These are phyloP conservation scores for Aspergillus taichungensis DNA, from an alignment of 495 filamentous ascomycete species.

Conservation along the genomic window DNA sequence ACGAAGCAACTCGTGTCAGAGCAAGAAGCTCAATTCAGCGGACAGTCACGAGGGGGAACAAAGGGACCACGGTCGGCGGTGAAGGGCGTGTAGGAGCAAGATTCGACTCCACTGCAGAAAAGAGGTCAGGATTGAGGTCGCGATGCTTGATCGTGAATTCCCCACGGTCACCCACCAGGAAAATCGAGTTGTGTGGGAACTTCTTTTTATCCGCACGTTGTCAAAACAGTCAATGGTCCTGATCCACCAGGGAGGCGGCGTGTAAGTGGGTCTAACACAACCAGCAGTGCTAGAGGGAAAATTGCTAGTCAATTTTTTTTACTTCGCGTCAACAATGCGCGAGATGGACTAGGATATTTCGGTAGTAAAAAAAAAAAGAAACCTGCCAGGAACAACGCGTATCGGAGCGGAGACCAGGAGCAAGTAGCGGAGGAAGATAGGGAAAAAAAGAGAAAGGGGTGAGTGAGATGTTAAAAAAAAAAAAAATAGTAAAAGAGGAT, in stretches of 20 bases:
- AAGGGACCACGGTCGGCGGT: conserved; percentile 26
- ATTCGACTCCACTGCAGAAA: conserved; percentile 22
- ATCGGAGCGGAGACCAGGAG: conserved; percentile 24
- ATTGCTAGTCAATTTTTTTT: conserved; percentile 17
- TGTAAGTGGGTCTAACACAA: conserved; percentile 39
- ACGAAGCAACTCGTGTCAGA: no score
- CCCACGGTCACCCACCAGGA: conserved; percentile 40
- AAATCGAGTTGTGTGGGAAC: conserved; percentile 34
- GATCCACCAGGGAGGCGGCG: conserved; percentile 40
- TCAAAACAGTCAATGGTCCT: conserved; percentile 35
- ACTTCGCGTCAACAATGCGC: conserved; percentile 39
- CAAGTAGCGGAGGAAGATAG: conserved; percentile 19
- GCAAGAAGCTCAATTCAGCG: no score
- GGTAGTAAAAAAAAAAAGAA: conserved; percentile 11
- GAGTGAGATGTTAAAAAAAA: conserved; percentile 7
- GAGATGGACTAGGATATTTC: conserved; percentile 18
- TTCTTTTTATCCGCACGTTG: conserved; percentile 41
- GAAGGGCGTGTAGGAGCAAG: conserved; percentile 24
- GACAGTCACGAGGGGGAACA: conserved; percentile 9
- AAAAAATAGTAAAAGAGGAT: conserved; percentile 11
- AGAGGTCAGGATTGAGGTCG: conserved; percentile 22
- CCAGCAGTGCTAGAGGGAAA: conserved; percentile 29
- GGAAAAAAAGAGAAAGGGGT: conserved; percentile 13
- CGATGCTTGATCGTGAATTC: conserved; percentile 39
- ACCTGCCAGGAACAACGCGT: conserved; percentile 17